phyloP scores from a whole-genome alignment of 257 asterid species.

The Schizonepeta tenuifolia region DNA sequence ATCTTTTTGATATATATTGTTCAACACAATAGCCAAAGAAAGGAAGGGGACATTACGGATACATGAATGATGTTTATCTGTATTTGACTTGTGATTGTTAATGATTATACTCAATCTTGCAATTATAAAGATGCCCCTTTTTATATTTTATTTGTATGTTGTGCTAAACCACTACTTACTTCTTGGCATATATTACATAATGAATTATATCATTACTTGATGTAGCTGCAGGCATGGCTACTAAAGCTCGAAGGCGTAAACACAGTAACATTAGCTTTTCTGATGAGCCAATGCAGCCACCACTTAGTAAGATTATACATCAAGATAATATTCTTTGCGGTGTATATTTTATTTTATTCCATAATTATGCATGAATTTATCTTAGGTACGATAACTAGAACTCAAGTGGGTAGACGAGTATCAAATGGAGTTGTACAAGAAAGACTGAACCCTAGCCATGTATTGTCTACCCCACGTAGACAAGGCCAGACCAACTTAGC shows the following conservation, averaged over 20 bases:
- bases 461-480: background rate
- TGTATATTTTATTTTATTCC: background rate
- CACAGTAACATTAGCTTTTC: background rate
- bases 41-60: too few species aligned
- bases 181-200: too few species aligned
- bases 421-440: background rate
- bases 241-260: slow-evolving; percentile 3
- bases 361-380: background rate
- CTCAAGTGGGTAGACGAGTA: slow-evolving; percentile 3
- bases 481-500: background rate
- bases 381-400: background rate
- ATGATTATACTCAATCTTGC: too few species aligned
- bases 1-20: too few species aligned
- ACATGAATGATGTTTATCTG: too few species aligned
- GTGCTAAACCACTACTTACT: too few species aligned
- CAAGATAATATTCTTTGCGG: background rate
- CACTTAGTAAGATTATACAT: slow-evolving; percentile 2
- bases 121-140: too few species aligned
- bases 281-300: background rate
- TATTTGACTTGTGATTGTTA: too few species aligned
- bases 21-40: too few species aligned
- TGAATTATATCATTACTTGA: too few species aligned
- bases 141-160: too few species aligned
- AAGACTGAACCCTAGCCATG: background rate
- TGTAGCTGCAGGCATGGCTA: background rate